Evolutionary conservation across 2,329 filamentous ascomycete genomes (phyloP).

Genomic region (Dactylella cylindrospora): DNA sequence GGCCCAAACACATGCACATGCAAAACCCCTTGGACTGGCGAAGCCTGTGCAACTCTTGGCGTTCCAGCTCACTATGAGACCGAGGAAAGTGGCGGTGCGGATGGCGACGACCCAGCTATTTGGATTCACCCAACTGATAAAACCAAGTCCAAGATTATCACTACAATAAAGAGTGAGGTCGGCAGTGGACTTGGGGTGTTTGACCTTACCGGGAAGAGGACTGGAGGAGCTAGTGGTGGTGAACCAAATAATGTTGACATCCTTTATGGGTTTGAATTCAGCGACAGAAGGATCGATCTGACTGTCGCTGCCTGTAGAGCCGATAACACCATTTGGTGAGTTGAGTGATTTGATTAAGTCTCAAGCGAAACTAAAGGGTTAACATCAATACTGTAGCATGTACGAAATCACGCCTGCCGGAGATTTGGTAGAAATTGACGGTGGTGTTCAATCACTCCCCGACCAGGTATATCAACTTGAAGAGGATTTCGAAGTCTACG

Average conservation of each 20-base stretch:
- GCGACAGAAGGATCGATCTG: conserved; percentile 55
- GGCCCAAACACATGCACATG: conserved; percentile 55
- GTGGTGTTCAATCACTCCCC: conserved; percentile 54
- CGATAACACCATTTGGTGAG: conserved; percentile 60
- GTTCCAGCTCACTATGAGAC: conserved; percentile 55
- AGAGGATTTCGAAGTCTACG: conserved; percentile 57
- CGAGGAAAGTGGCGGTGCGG: conserved; percentile 53
- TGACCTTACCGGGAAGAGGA: conserved; percentile 56
- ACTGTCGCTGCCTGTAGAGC: conserved; percentile 58
- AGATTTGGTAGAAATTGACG: conserved; percentile 54
- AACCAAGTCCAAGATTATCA: conserved; percentile 56
- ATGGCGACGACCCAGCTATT: conserved; percentile 57
- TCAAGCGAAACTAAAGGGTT: not conserved
- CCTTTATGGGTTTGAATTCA: conserved; percentile 56
- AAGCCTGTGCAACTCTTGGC: conserved; percentile 56
- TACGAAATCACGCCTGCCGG: conserved; percentile 58
- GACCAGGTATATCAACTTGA: conserved; percentile 49
- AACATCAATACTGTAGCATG: conserved; percentile 51
- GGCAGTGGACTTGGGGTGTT: conserved; percentile 59
- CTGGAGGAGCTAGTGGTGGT: conserved; percentile 55
- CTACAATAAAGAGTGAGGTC: conserved; percentile 58
- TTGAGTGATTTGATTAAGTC: conserved; percentile 9
- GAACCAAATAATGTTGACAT: conserved; percentile 61
- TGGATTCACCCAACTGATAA: conserved; percentile 54
- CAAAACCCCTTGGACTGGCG: conserved; percentile 54